phyloP scores from a whole-genome alignment of 495 filamentous ascomycete species.

The Amphirosellinia nigrospora region DNA sequence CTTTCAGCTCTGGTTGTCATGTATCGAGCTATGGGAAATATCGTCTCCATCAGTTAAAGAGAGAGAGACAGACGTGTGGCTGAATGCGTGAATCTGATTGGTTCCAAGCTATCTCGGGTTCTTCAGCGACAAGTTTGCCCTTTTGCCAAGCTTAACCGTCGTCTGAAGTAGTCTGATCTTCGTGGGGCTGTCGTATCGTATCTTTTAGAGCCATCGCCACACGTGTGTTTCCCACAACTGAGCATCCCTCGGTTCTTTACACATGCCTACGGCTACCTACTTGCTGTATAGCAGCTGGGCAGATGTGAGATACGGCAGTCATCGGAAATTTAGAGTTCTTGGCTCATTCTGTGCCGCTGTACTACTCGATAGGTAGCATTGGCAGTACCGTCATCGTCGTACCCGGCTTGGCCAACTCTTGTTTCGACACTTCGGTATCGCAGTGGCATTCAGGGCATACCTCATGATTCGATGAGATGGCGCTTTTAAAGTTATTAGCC shows the following conservation, averaged over 20 bases:
- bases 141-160: background rate
- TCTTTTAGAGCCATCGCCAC: background rate
- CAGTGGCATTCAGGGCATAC: conserved; percentile 8
- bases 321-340: background rate
- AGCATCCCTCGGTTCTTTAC: background rate
- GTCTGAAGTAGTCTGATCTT: background rate
- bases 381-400: conserved; percentile 19
- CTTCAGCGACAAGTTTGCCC: background rate
- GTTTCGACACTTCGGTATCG: conserved; percentile 30
- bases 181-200: background rate
- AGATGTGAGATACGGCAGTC: background rate
- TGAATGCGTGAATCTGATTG: conserved; percentile 31
- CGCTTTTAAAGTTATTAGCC: background rate
- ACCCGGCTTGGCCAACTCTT: conserved; percentile 37
- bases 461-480: background rate
- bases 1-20: conserved; percentile 1
- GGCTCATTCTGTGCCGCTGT: conserved; percentile 2
- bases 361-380: conserved; percentile 26
- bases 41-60: conserved; percentile 14
- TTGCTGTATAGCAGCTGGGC: background rate
- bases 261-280: background rate
- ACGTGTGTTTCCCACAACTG: background rate
- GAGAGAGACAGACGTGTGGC: conserved; percentile 31
- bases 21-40: background rate
- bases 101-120: conserved; percentile 4